These are phyloP conservation scores for Arabidopsis thaliana DNA, from an alignment of 345 rosid genomes.

Conservation along the genomic window DNA sequence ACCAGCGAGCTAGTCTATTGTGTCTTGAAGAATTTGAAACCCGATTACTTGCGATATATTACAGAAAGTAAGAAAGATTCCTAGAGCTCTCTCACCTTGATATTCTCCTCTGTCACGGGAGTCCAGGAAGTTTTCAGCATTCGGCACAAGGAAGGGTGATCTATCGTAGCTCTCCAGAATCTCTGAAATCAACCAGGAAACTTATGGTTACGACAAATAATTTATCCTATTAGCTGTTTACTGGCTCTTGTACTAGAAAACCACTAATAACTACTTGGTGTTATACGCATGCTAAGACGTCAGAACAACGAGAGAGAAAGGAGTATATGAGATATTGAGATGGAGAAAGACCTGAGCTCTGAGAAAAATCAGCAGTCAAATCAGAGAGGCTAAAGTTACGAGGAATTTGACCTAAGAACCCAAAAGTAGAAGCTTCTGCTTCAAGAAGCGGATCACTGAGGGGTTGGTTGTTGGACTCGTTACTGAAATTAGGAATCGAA, in stretches of 20 bases:
- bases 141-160: conserved; percentile 76
- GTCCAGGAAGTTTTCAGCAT: conserved; percentile 58
- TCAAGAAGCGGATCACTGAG: conserved; percentile 73
- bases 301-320: not conserved
- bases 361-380: conserved; percentile 84
- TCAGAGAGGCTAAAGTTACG: conserved; percentile 92
- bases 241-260: conserved; percentile 1
- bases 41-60: not conserved
- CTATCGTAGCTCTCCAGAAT: conserved; percentile 82
- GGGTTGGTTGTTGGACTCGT: conserved; percentile 76
- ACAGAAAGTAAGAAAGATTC: not conserved
- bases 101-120: conserved; percentile 67
- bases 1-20: not conserved
- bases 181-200: conserved; percentile 52
- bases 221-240: not conserved
- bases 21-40: not conserved
- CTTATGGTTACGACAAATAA: conserved; percentile 31
- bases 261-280: conserved; percentile 19
- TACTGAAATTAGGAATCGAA: conserved; percentile 74
- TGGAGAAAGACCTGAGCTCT: conserved; percentile 77
- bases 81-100: conserved; percentile 52
- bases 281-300: conserved; percentile 3
- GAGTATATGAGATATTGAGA: conserved; percentile 23
- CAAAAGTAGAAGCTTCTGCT: conserved; percentile 73
- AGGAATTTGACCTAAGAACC: conserved; percentile 80